These are phyloP conservation scores for Colletotrichum euphorbiae DNA, from an alignment of 2,329 filamentous ascomycete species.

Conservation along the genomic window DNA sequence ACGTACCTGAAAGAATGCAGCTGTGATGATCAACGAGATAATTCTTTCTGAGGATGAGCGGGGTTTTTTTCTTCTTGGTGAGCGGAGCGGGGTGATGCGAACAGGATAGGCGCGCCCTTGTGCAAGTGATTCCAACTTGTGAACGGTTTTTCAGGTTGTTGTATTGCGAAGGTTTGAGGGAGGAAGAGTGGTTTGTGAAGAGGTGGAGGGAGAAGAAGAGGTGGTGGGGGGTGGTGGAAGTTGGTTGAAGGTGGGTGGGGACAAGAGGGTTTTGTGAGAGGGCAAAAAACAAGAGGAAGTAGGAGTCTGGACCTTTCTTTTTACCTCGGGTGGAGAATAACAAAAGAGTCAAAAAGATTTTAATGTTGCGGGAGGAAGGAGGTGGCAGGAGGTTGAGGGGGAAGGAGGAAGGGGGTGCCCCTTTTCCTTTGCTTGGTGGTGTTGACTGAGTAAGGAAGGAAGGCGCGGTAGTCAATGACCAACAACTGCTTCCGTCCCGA, in stretches of 20 bases:
- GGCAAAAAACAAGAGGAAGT: not conserved
- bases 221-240: not conserved
- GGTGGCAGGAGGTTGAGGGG: not conserved
- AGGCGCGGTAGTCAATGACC: no score
- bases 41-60: no score
- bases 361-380: not conserved
- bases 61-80: no score
- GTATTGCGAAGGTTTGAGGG: not conserved
- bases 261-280: not conserved
- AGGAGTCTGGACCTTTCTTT: not conserved
- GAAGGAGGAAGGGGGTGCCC: not conserved
- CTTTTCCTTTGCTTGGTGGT: not conserved
- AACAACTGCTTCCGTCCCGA: no score
- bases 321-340: not conserved
- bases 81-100: no score
- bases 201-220: not conserved
- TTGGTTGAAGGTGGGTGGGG: not conserved
- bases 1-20: not conserved
- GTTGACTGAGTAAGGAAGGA: no score
- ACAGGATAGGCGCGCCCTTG: no score
- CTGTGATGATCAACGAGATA: not conserved
- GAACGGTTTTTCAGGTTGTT: no score
- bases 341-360: not conserved
- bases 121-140: no score
- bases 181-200: not conserved